These are phyloP conservation scores for Mucor circinelloides DNA, from an alignment of 371 early-diverging fungal genomes.

Conservation along the genomic window DNA sequence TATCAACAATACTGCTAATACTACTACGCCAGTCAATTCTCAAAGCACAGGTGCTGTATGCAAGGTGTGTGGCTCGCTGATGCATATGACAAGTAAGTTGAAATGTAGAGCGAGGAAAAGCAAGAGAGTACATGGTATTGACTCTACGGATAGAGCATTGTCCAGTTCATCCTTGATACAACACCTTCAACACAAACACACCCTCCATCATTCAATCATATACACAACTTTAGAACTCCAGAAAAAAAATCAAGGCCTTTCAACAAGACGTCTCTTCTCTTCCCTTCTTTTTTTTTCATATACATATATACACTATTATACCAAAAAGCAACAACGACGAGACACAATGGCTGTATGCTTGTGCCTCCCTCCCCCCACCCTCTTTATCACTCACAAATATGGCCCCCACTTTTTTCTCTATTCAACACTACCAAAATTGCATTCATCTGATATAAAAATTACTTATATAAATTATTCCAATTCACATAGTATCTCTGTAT, in stretches of 20 bases:
- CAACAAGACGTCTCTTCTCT: not conserved
- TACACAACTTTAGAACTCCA: not conserved
- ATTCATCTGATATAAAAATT: not conserved
- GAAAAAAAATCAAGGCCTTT: not conserved
- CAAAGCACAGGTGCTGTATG: slow-evolving; percentile 16
- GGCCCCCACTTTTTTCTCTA: not conserved
- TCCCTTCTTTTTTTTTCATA: not conserved
- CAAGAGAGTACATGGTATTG: not conserved
- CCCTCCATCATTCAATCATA: not conserved
- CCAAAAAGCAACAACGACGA: not conserved
- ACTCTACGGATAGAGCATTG: slow-evolving; percentile 27
- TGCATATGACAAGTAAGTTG: slow-evolving; percentile 45
- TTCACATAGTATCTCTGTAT: not conserved
- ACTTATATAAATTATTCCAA: not conserved
- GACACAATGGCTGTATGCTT: not conserved
- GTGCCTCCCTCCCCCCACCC: not conserved
- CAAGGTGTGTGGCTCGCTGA: slow-evolving; percentile 35
- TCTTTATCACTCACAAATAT: not conserved
- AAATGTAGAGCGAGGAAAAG: not conserved
- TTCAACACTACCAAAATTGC: not conserved
- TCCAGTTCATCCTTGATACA: slow-evolving; percentile 33
- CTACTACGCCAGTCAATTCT: not conserved
- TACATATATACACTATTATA: not conserved
- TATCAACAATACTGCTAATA: not conserved
- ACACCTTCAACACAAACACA: not conserved